Percentiles rank a stretch among this genome's conserved stretches.
These are phyloP conservation scores for Alternaria consortialis DNA, from an alignment of 2,329 filamentous ascomycete species.

Conservation along the genomic window DNA sequence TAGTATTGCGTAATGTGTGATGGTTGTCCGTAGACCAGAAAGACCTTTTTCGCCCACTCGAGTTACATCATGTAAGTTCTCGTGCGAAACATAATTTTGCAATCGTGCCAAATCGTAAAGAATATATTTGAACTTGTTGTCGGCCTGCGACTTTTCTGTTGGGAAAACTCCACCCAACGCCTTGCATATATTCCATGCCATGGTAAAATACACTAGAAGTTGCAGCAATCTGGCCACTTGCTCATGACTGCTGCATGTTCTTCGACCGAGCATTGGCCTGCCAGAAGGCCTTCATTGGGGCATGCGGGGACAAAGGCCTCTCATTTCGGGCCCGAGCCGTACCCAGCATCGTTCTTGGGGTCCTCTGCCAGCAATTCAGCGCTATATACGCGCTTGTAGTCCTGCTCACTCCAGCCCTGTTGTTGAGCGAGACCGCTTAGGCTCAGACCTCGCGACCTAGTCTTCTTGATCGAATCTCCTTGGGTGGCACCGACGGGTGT, in stretches of 20 bases:
- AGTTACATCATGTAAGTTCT: not conserved
- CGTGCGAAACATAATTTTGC: not conserved
- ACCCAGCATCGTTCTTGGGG: slow-evolving; percentile 36
- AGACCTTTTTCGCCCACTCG: not conserved
- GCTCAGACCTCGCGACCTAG: slow-evolving; percentile 40
- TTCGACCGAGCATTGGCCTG: not conserved
- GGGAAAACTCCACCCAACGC: slow-evolving; percentile 3
- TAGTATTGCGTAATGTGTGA: not conserved
- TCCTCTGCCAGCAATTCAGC: slow-evolving; percentile 33
- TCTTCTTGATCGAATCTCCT: slow-evolving; percentile 41
- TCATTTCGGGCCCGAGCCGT: slow-evolving; percentile 30
- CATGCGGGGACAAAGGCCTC: not conserved
- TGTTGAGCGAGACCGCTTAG: slow-evolving; percentile 40
- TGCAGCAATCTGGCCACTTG: not conserved
- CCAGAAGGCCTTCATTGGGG: not conserved
- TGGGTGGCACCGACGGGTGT: slow-evolving; percentile 29
- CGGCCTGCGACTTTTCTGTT: not conserved
- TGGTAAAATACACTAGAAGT: not conserved
- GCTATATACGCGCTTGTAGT: slow-evolving; percentile 45
- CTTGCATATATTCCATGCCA: not conserved
- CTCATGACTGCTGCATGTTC: not conserved
- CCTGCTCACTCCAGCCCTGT: slow-evolving; percentile 49
- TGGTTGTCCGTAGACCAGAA: not conserved
- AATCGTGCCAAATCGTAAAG: not conserved
- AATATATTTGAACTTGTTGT: not conserved